Percentiles rank a stretch among this genome's conserved stretches.
Evolutionary conservation across 129 eudicot genomes (phyloP).

Genomic region (sunflower (Helianthus annuus)): HanXRQr2.0-SUNRISE NC_035435.2:147877112-147877611

Average conservation of each 20-base stretch:
- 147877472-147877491: conserved; percentile 96
- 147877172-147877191: neutral
- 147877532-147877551: conserved; percentile 96
- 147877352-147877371: neutral
- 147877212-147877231: too few relatives aligned
- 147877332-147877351: neutral
- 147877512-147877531: conserved; percentile 90
- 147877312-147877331: neutral
- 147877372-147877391: neutral
- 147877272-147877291: neutral
- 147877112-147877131: neutral
- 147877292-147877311: neutral
- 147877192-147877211: neutral
- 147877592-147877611: conserved; percentile 97
- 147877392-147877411: neutral
- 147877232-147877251: too few relatives aligned
- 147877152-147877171: neutral
- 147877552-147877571: conserved; percentile 85
- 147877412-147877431: conserved; percentile 4
- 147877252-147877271: neutral
- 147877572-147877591: conserved; percentile 84
- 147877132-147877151: neutral
- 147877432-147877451: conserved; percentile 29
- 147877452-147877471: conserved; percentile 54
- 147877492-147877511: conserved; percentile 87